Base-by-base conservation (phyloP, 106 monocot species). In the Gastrodia elata region DNA sequence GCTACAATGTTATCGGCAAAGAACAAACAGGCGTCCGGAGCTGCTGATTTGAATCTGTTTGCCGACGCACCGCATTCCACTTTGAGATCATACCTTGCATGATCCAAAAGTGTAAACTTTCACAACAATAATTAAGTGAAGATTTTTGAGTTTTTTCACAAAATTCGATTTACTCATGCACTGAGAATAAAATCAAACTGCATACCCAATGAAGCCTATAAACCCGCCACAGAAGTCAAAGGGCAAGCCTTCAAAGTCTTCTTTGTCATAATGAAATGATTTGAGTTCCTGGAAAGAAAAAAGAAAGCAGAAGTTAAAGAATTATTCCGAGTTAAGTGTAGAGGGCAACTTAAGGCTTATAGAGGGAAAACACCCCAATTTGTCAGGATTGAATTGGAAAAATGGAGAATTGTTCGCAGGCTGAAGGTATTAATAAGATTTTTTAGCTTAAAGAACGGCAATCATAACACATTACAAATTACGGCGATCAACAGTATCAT, bases 1-100 rank as follows among this genome's bases (percentile, higher is more conserved):
- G 79, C 98, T 27, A 91, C 46, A 77, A 93, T 71, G 67, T 93
- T 86, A 79, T 93, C 93, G 35, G 87, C 82, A 81, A 93, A 98
- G 83, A 98, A 93, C 78, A 98, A 87, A 80, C 97, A 98, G 43
- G 98, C 90, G 87, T 98, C 98, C 49, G 98, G 91, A 74, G 87
- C 68, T 5, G 11, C 78, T 27, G 98, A 98, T 67, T 77, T 84
- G 77, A 88, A 82, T 8, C 36, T 37, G 74, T 98, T 98, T 67
- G 76, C 87, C 77, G 85, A 78, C 75, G 93, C 88, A 57, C 93
- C 93, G 65, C 98, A 93, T 89, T 98, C 93, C 72, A 93, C 77
- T 87, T 98, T 98, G 41, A 98, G 84, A 69, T 82, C 70, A 65
- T 98, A 98, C 73, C 98, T 98, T n/a, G 88, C 37, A 6, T 28